Evolutionary conservation across 805 yeast genomes (phyloP).

Genomic region (Candida mattraensis): DNA sequence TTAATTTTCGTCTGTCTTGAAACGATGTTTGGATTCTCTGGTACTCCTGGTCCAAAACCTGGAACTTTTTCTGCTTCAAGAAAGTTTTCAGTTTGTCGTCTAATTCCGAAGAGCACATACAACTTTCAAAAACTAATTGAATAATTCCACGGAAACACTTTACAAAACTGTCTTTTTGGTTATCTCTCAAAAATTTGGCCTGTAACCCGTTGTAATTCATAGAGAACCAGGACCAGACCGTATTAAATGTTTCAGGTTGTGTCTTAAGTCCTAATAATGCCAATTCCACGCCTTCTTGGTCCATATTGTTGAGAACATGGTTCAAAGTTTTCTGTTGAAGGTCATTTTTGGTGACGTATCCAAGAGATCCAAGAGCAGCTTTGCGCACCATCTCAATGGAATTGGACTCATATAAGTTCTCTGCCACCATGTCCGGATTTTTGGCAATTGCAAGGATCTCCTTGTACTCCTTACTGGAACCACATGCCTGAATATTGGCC

Average conservation of each 20-base stretch:
- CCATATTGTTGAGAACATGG: slow-evolving; percentile 57
- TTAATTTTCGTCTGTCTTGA: slow-evolving; percentile 28
- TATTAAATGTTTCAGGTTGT: slow-evolving; percentile 31
- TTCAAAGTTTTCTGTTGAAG: slow-evolving; percentile 55
- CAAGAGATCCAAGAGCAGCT: slow-evolving; percentile 54
- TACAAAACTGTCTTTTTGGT: slow-evolving; percentile 41
- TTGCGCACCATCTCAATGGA: slow-evolving; percentile 46
- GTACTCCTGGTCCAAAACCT: slow-evolving; percentile 24
- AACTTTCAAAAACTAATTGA: slow-evolving; percentile 39
- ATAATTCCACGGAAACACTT: slow-evolving; percentile 47
- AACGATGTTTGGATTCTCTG: slow-evolving; percentile 20
- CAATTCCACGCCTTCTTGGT: slow-evolving; percentile 52
- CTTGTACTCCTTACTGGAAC: slow-evolving; percentile 54
- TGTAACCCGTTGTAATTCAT: slow-evolving; percentile 54
- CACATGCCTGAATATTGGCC: slow-evolving; percentile 24
- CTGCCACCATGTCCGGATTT: slow-evolving; percentile 45
- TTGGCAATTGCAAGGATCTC: slow-evolving; percentile 54
- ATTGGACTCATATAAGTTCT: slow-evolving; percentile 31
- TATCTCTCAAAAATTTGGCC: slow-evolving; percentile 41
- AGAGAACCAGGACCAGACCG: slow-evolving; percentile 58
- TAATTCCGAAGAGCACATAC: slow-evolving; percentile 21
- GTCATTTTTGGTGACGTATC: slow-evolving; percentile 46
- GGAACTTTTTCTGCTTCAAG: slow-evolving; percentile 22
- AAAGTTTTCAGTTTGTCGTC: slow-evolving; percentile 20
- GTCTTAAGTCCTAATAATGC: slow-evolving; percentile 56